Conservation (phyloP, 495 filamentous ascomycete species). For the Aspergillus sclerotiicarbonarius region DNA sequence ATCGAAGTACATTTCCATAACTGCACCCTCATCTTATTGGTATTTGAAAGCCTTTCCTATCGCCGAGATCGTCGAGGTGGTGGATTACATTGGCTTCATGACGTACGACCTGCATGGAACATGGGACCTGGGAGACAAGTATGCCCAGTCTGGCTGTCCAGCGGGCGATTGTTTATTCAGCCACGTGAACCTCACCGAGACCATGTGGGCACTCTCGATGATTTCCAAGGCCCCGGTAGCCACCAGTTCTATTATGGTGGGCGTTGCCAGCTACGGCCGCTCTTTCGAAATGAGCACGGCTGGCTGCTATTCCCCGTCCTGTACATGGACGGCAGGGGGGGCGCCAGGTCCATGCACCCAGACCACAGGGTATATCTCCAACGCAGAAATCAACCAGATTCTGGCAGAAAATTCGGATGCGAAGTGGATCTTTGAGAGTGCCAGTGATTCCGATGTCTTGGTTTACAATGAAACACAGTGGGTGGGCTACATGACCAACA, state of each 20-base stretch:
- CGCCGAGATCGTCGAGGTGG: constrained; percentile 13
- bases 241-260: no score
- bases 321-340: constrained; percentile 8
- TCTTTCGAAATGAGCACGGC: constrained; percentile 13
- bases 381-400: constrained; percentile 17
- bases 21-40: constrained; percentile 29
- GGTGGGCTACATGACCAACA: constrained; percentile 41
- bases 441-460: constrained; percentile 35
- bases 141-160: no score
- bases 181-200: no score
- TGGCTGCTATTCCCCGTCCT: constrained; percentile 9
- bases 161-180: no score
- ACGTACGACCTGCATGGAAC: constrained; percentile 35
- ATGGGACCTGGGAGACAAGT: constrained; percentile 26
- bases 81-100: constrained; percentile 40
- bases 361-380: constrained; percentile 26
- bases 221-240: no score
- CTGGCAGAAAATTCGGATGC: not conserved
- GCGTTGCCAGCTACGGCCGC: constrained; percentile 3
- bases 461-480: constrained; percentile 43
- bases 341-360: constrained; percentile 12
- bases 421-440: constrained; percentile 10
- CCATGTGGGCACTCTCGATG: no score
- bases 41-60: constrained; percentile 34
- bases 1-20: constrained; percentile 15